phyloP scores from a whole-genome alignment of 202 grass and related monocot species.

The Musa balbisiana region DNA sequence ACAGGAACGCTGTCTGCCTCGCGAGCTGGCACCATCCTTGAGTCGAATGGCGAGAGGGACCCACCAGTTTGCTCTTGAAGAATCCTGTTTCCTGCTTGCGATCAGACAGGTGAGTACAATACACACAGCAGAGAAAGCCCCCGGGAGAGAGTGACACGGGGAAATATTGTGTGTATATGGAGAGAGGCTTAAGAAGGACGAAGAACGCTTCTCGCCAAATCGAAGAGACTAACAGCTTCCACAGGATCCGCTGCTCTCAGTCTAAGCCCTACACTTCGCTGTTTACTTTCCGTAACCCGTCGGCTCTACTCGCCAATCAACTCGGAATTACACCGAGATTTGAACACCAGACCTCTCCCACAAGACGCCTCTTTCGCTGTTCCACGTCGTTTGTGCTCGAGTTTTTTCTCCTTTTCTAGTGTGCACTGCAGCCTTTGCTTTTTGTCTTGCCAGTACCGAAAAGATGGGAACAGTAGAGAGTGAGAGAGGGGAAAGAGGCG shows the following conservation, averaged over 20 bases:
- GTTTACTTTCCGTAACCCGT: background rate
- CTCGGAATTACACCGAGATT: background rate
- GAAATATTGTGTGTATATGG: background rate
- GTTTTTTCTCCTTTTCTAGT: constrained; percentile 12
- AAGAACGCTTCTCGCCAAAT: background rate
- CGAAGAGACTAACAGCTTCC: background rate
- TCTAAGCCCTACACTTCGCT: background rate
- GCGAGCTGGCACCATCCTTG: too few relatives aligned
- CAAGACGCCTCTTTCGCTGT: background rate
- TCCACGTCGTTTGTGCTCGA: background rate
- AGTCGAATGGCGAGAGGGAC: too few relatives aligned
- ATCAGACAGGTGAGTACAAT: background rate
- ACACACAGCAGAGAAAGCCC: background rate
- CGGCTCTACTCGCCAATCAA: background rate
- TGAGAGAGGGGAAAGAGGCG: constrained; percentile 8
- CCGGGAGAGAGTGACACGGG: background rate
- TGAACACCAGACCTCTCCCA: background rate
- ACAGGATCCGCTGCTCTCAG: background rate
- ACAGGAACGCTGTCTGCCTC: too few relatives aligned
- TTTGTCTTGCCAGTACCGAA: constrained; percentile 15
- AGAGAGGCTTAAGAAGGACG: background rate
- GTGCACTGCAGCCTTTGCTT: constrained; percentile 30
- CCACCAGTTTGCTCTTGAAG: background rate
- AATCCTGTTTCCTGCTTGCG: background rate
- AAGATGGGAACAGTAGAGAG: background rate